A percentile compares a stretch with the other conserved stretches of the same genome.
phyloP scores from a whole-genome alignment of 768 basidiomycete species.

The Leccinum aurantiacum region DNA sequence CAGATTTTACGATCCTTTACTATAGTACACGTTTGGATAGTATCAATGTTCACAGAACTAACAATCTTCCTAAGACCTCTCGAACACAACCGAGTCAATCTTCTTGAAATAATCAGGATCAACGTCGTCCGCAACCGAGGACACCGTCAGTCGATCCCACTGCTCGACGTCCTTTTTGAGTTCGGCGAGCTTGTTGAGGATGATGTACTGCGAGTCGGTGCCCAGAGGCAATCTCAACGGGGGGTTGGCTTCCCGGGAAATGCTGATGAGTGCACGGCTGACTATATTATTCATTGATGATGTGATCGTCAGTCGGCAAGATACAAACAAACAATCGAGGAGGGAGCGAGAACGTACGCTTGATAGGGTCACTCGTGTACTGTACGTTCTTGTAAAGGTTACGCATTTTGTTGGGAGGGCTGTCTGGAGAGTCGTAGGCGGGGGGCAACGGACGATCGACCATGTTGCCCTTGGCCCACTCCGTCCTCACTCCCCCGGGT shows the following conservation, averaged over 20 bases:
- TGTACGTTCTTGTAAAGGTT: constrained; percentile 1
- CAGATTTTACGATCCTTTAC: not conserved
- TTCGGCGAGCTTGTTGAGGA: constrained; percentile 17
- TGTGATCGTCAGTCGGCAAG: not conserved
- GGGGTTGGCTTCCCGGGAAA: constrained; percentile 21
- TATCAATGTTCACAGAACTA: not conserved
- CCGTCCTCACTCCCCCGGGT: constrained; percentile 23
- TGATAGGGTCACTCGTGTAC: constrained; percentile 6
- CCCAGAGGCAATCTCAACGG: constrained; percentile 25
- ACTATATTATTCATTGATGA: constrained; percentile 19
- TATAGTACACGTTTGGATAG: not conserved
- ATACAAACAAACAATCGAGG: not conserved
- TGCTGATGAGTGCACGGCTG: constrained; percentile 12
- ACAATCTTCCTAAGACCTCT: not conserved
- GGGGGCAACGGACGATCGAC: constrained; percentile 15
- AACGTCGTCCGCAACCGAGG: constrained; percentile 23
- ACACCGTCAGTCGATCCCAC: constrained; percentile 14
- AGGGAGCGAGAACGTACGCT: constrained; percentile 6
- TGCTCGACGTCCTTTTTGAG: constrained; percentile 18
- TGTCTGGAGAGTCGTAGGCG: constrained; percentile 16
- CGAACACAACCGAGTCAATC: not conserved
- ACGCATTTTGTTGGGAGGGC: constrained; percentile 16
- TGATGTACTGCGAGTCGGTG: constrained; percentile 16
- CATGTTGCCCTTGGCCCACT: constrained; percentile 23
- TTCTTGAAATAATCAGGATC: constrained; percentile 18